phyloP scores from a whole-genome alignment of 108 stramenopile species.

The Cyclotella kingstonii region DNA sequence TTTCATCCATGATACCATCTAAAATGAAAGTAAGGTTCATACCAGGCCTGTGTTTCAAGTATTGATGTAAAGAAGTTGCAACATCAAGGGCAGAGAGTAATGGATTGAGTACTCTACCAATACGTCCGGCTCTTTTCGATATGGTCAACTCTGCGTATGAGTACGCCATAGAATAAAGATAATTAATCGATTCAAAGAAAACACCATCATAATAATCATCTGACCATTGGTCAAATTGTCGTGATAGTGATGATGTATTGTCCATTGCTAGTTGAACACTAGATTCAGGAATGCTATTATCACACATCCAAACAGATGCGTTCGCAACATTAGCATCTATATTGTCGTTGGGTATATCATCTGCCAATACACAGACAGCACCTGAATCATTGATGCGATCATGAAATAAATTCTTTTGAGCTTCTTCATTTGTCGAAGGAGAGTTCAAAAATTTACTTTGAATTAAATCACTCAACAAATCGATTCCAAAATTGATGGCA shows the following conservation, averaged over 20 bases:
- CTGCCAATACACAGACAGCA: slow-evolving; percentile 8
- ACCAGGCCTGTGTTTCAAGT: slow-evolving; percentile 41
- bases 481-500: slow-evolving; percentile 41
- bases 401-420: neutral
- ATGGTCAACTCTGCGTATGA: slow-evolving; percentile 14
- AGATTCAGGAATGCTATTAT: slow-evolving; percentile 12
- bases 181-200: slow-evolving; percentile 24
- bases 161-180: slow-evolving; percentile 15
- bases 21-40: slow-evolving; percentile 50
- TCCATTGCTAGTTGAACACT: slow-evolving; percentile 42
- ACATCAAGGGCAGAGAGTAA: slow-evolving; percentile 31
- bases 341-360: slow-evolving; percentile 2
- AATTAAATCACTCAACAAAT: slow-evolving; percentile 38
- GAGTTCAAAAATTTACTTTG: slow-evolving; percentile 20
- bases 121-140: slow-evolving; percentile 19
- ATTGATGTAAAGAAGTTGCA: slow-evolving; percentile 40
- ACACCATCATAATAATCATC: slow-evolving; percentile 42
- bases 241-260: neutral
- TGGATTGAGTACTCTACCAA: slow-evolving; percentile 16
- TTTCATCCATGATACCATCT: slow-evolving; percentile 44
- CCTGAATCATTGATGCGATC: slow-evolving; percentile 3
- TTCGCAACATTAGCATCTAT: slow-evolving; percentile 7
- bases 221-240: slow-evolving; percentile 6
- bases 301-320: slow-evolving; percentile 31
- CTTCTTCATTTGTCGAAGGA: slow-evolving; percentile 1